Percentiles rank a stretch among this genome's conserved stretches.
These are phyloP conservation scores for Candida incommunis DNA, from an alignment of 805 yeast species.

Conservation along the genomic window DNA sequence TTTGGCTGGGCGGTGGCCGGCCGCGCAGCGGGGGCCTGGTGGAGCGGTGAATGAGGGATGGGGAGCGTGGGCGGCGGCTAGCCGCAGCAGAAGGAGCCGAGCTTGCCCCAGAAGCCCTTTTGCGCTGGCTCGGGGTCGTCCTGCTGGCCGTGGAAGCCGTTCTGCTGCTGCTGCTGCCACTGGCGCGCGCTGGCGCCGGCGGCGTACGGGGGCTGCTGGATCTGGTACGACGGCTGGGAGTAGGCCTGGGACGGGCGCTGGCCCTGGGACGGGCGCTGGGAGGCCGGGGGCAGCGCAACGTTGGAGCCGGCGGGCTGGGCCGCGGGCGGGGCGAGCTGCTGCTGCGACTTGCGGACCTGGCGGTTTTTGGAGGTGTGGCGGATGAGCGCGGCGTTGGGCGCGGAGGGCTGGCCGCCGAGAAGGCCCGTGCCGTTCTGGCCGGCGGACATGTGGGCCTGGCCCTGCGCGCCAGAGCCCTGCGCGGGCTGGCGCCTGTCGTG, in stretches of 20 bases:
- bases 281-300: background rate
- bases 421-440: conserved; percentile 9
- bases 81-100: conserved; percentile 21
- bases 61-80: no score
- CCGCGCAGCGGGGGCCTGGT: no score
- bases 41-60: no score
- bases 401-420: conserved; percentile 14
- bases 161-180: conserved; percentile 2
- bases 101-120: conserved; percentile 18
- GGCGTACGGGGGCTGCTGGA: conserved; percentile 8
- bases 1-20: no score
- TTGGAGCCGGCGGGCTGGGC: conserved; percentile 4
- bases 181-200: conserved; percentile 5
- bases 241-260: conserved; percentile 5
- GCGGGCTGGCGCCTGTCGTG: conserved; percentile 11
- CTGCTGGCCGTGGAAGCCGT: conserved; percentile 2
- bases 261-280: conserved; percentile 1
- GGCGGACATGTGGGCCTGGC: conserved; percentile 18
- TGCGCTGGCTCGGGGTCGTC: conserved; percentile 8
- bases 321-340: conserved; percentile 5
- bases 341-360: conserved; percentile 7
- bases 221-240: conserved; percentile 7
- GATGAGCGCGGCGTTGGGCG: conserved; percentile 19
- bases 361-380: conserved; percentile 21
- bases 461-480: background rate